Conservation (phyloP, 768 basidiomycete species). For the Rhizopogon sp. region DNA sequence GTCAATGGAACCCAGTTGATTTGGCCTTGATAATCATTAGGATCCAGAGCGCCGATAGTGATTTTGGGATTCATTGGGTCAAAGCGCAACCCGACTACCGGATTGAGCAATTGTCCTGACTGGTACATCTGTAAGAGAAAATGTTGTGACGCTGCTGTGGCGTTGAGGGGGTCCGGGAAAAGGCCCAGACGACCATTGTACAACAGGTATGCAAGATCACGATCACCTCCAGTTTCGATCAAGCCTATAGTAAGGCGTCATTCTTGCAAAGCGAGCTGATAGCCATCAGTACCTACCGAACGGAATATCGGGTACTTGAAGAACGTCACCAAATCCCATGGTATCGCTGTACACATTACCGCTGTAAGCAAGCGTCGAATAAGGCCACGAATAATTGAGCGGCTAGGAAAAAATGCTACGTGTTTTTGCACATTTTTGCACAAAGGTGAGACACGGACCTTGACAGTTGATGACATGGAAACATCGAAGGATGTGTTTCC, state of each 20-base stretch:
- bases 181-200: slow-evolving; percentile 17
- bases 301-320: slow-evolving; percentile 4
- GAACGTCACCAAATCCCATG: slow-evolving; percentile 16
- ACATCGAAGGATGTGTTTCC: slow-evolving; percentile 16
- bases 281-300: slow-evolving; percentile 11
- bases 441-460: slow-evolving; percentile 12
- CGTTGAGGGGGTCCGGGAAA: slow-evolving; percentile 16
- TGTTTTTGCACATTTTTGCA: not conserved
- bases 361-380: slow-evolving; percentile 10
- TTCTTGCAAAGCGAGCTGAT: not conserved
- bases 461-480: slow-evolving; percentile 19
- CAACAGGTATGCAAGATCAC: slow-evolving; percentile 12
- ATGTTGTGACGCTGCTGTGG: slow-evolving; percentile 13
- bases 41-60: slow-evolving; percentile 21
- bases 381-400: slow-evolving; percentile 10
- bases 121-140: slow-evolving; percentile 10
- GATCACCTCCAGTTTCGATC: slow-evolving; percentile 10
- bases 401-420: slow-evolving; percentile 9
- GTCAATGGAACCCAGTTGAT: slow-evolving; percentile 17
- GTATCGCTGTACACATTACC: slow-evolving; percentile 15
- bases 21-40: slow-evolving; percentile 14
- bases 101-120: slow-evolving; percentile 14
- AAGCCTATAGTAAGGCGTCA: slow-evolving; percentile 9
- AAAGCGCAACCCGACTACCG: slow-evolving; percentile 16
- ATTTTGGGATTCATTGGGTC: slow-evolving; percentile 20